Evolutionary conservation across 2,329 filamentous ascomycete genomes (phyloP), one percentile per base, ranked within the genome.

Genomic region (Biscogniauxia mediterranea): DNA sequence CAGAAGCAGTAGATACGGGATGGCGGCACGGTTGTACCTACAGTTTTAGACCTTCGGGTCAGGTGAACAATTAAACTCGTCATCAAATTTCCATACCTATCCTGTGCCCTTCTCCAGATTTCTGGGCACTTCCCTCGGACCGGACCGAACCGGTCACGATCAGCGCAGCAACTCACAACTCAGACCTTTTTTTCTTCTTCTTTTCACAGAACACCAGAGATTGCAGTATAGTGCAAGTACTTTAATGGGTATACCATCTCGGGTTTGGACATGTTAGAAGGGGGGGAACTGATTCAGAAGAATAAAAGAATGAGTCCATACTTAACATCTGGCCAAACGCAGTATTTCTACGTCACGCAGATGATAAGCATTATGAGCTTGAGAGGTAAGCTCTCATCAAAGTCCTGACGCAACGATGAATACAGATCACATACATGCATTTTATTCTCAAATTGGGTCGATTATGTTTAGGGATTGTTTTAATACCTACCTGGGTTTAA

Each of bases 11-110:
- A 63, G 61, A 56, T 56, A 60, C 58, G 64, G 62, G 57, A 60
- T 61, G 56, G 54, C 60, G 56, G 54, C 58, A 61, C 63, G 63
- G 65, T 71, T 71, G 69, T 71, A 32, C 28, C 28, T 32, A 32
- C 28, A 72, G 68, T 69, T 71, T 68, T 70, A 70, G 57, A 66
- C 61, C 64, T 58, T 61, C 59, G 54, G 63, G 65, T 63, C 61
- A 66, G 64, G 59, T 58, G 62, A 68, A 62, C 64, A 68, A 68
- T 62, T 68, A 64, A 61, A 66, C 64, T 60, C 64, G 53, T 61
- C 64, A 59, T 57, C 56, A 60, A 61, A 26, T 26, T 61, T 46
- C 17, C 19, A 13, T 57, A 50, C 23, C 23, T 54, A 6, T 42
- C 54, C 28, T 54, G 5, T 52, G 4, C 38, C 11, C 15, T 46